Evolutionary conservation across 371 early-diverging fungal genomes (phyloP), one percentile per base, ranked within the genome.

Genomic region (Capillidium heterosporum): DNA sequence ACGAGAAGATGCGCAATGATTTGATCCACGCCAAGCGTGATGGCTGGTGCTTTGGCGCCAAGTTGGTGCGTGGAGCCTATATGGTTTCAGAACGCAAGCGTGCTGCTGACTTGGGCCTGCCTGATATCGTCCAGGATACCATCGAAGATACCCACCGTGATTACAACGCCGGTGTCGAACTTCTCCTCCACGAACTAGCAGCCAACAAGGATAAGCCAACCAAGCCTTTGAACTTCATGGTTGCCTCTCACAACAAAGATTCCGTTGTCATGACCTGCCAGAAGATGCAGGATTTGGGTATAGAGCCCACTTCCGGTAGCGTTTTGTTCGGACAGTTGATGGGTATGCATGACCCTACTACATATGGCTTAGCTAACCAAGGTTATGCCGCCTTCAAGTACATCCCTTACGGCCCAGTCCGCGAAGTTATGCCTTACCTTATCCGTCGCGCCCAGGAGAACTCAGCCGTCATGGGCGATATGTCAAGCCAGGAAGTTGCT

Each of bases 391-490:
- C 81, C 56, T 89, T 81, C 77, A 91, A 95, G 77, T 93, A 92
- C 66, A 73, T 95, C 27, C 91, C 95, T 2, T 94, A 91, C 62
- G 95, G 95, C 35, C 78, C 84, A n/a, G 72, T 87, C 32, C 72
- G 81, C 27, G 91, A 91, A 61, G 89, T 91, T 24, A 84, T 95
- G 59, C 95, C 95, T 8, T 97, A 92, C 68, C 71, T 97, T 60
- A 73, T 91, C 48, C 81, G 97, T 47, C 81, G 97, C 49, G 95
- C 94, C 28, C 91, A 93, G 70, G 98, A 97, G 70, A 97, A 97
- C 67, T 76, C 81, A 2, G 75, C 89, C 11, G 78, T 95, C 1
- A 58, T 78, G 41, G 74, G 75, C 32, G 71, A 71, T 48, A 63
- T 63, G 42, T 60, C 62, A 2, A 57, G 67, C 24, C 77, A 80